Conservation (phyloP, 2,329 filamentous ascomycete genomes). For the Tolypocladium endophyticum region DNA sequence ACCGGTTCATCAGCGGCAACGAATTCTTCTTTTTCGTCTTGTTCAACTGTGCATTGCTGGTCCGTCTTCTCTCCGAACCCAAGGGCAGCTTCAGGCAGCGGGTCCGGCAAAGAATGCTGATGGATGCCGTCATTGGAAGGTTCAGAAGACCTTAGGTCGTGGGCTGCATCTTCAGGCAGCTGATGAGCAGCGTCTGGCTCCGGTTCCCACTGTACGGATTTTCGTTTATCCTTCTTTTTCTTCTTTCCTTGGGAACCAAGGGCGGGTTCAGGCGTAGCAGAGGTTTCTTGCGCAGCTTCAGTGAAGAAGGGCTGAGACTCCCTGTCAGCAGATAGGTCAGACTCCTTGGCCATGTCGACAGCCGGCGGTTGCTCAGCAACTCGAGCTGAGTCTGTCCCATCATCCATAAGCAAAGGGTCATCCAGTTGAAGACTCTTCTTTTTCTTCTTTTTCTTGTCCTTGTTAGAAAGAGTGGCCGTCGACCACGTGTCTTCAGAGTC, state of each 20-base stretch:
- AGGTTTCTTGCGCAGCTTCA: not conserved
- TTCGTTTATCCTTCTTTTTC: slow-evolving; percentile 7
- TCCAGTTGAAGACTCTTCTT: slow-evolving; percentile 8
- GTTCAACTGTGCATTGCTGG: not conserved
- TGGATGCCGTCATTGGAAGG: not conserved
- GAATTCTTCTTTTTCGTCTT: not conserved
- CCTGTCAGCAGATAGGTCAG: not conserved
- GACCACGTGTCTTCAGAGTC: slow-evolving; percentile 3
- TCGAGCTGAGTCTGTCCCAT: slow-evolving; percentile 1
- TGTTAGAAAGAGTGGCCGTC: slow-evolving; percentile 8
- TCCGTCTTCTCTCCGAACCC: not conserved
- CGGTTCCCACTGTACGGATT: slow-evolving; percentile 10
- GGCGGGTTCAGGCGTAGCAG: not conserved
- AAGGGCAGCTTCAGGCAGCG: not conserved
- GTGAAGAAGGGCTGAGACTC: not conserved
- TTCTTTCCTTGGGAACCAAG: slow-evolving; percentile 1
- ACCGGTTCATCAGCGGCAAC: not conserved
- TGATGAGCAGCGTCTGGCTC: not conserved
- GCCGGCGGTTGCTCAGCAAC: not conserved
- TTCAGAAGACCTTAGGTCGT: not conserved
- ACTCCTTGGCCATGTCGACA: not conserved
- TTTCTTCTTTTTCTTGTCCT: slow-evolving; percentile 16
- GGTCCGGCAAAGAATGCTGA: not conserved
- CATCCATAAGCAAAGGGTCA: slow-evolving; percentile 5
- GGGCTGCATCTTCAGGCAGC: not conserved